phyloP scores from a whole-genome alignment of 106 monocot genomes.

The Apostasia ramifera region DNA sequence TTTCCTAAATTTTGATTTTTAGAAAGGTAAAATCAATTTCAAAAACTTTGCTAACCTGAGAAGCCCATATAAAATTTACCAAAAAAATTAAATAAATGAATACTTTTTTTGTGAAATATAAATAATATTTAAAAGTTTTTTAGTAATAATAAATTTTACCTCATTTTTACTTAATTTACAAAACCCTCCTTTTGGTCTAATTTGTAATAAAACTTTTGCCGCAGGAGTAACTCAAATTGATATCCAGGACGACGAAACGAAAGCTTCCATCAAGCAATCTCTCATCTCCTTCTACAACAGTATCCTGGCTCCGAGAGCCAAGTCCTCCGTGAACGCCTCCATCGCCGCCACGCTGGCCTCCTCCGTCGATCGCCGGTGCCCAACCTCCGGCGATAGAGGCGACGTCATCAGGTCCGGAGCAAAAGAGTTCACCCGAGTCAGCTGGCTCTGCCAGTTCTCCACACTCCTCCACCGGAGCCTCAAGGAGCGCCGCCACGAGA shows the following conservation, averaged over 20 bases:
- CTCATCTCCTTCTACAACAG: constrained; percentile 54
- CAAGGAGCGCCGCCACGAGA: constrained; percentile 81
- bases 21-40: no score
- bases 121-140: no score
- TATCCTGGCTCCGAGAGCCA: constrained; percentile 52
- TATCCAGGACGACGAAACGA: constrained; percentile 22
- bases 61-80: no score
- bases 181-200: no score
- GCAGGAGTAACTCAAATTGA: constrained; percentile 47
- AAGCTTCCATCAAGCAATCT: constrained; percentile 42
- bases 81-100: no score
- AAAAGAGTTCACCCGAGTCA: constrained; percentile 25
- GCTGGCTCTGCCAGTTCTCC: constrained; percentile 77
- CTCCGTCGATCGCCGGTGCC: background rate
- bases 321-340: constrained; percentile 19
- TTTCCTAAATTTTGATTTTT: no score
- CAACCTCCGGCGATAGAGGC: background rate
- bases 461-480: constrained; percentile 76
- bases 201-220: background rate
- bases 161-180: no score
- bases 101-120: no score
- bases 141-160: no score
- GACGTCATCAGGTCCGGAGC: background rate
- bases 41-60: no score
- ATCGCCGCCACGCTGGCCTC: constrained; percentile 7